Percentiles rank a stretch among this genome's conserved stretches.
These are phyloP conservation scores for Phallus indusiatus DNA, from an alignment of 768 basidiomycete species.

Conservation along the genomic window DNA sequence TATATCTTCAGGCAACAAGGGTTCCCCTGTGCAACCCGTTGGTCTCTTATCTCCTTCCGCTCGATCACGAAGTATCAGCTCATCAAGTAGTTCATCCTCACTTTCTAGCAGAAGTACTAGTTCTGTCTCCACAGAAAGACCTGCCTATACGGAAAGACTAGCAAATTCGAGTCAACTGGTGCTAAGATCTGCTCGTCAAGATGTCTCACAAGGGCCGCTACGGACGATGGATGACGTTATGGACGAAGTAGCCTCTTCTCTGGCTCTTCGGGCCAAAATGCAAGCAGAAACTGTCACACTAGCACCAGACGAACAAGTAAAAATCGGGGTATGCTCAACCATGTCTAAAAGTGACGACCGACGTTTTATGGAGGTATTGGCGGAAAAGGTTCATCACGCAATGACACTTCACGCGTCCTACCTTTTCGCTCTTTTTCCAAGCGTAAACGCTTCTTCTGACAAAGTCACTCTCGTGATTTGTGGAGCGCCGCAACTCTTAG, in stretches of 20 bases:
- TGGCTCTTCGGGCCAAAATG: conserved; percentile 45
- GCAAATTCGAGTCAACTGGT: too few relatives aligned
- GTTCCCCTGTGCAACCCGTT: background rate
- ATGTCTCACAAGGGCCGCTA: conserved; percentile 12
- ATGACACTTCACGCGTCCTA: conserved; percentile 34
- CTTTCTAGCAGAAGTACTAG: background rate
- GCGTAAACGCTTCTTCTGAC: conserved; percentile 16
- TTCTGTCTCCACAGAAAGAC: too few relatives aligned
- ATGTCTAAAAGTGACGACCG: conserved; percentile 50
- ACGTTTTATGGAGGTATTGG: conserved; percentile 47
- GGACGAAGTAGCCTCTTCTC: conserved; percentile 46
- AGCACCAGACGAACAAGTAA: conserved; percentile 33
- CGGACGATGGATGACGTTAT: conserved; percentile 54
- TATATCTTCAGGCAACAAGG: background rate
- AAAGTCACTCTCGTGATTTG: conserved; percentile 43
- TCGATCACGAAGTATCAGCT: background rate
- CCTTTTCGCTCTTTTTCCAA: conserved; percentile 8
- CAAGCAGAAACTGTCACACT: conserved; percentile 32
- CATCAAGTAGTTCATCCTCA: background rate
- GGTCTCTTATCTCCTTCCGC: background rate
- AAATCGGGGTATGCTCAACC: conserved; percentile 51
- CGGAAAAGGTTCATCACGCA: conserved; percentile 26
- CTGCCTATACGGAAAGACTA: too few relatives aligned
- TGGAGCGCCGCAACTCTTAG: conserved; percentile 43
- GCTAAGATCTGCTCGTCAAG: background rate